Evolutionary conservation across 805 yeast species (phyloP).

Genomic region (Candida xiaguanensis): DNA sequence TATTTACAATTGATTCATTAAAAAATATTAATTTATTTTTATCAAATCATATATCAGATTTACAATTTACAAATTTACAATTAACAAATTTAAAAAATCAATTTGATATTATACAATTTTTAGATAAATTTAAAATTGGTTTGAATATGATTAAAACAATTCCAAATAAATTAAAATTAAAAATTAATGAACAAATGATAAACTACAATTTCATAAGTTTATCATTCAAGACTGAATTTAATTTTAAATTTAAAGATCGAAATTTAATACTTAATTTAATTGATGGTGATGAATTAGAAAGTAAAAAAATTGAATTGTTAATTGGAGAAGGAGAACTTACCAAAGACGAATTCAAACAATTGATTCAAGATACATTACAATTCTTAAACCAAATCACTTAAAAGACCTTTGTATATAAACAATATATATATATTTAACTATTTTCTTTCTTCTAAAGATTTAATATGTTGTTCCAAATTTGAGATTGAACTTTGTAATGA

Average conservation of each 20-base stretch:
- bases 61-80: constrained; percentile 40
- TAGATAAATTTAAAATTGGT: constrained; percentile 22
- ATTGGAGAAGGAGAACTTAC: constrained; percentile 7
- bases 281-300: constrained; percentile 61
- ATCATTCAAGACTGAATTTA: constrained; percentile 43
- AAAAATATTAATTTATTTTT: constrained; percentile 38
- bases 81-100: constrained; percentile 35
- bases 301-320: constrained; percentile 47
- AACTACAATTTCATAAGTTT: constrained; percentile 43
- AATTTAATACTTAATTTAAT: constrained; percentile 36
- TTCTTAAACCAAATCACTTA: constrained; percentile 1
- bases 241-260: constrained; percentile 32
- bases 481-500: constrained; percentile 65
- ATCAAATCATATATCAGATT: constrained; percentile 40
- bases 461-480: constrained; percentile 66
- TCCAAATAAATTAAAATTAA: constrained; percentile 24
- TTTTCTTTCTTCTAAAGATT: constrained; percentile 44
- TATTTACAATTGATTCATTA: constrained; percentile 46
- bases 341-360: constrained; percentile 16
- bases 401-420: too few species aligned
- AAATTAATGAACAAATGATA: constrained; percentile 34
- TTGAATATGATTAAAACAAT: constrained; percentile 38
- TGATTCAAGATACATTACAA: constrained; percentile 21
- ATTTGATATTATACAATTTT: constrained; percentile 41
- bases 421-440: constrained; percentile 5